phyloP scores from a whole-genome alignment of 2,329 filamentous ascomycete genomes.

The Pestalotiopsis sp. region DNA sequence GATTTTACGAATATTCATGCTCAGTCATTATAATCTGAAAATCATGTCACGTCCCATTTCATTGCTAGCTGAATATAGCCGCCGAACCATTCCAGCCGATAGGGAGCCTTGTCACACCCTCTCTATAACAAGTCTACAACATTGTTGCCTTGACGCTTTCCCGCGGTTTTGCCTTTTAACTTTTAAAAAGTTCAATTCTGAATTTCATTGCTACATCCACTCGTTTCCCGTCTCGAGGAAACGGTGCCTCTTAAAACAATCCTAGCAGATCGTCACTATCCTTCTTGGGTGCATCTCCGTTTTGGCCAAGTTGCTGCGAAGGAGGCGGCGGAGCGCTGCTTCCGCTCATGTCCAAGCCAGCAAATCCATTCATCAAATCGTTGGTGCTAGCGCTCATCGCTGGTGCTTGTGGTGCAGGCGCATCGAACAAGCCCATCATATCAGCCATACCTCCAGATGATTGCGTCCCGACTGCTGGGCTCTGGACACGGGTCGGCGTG shows the following conservation, averaged over 20 bases:
- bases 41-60: neutral
- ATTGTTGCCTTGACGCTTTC: neutral
- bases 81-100: neutral
- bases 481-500: slow-evolving; percentile 70
- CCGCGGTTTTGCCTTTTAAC: neutral
- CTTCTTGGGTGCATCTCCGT: slow-evolving; percentile 49
- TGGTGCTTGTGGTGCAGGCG: slow-evolving; percentile 52
- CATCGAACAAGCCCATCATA: slow-evolving; percentile 72
- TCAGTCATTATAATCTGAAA: neutral
- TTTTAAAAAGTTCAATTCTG: neutral
- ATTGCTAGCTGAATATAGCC: neutral
- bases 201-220: too few species aligned
- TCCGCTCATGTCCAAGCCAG: slow-evolving; percentile 73
- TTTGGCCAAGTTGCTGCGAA: slow-evolving; percentile 55
- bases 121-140: neutral
- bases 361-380: slow-evolving; percentile 90
- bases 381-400: slow-evolving; percentile 64
- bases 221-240: too few species aligned
- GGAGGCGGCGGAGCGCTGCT: slow-evolving; percentile 66
- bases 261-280: slow-evolving; percentile 64
- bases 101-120: neutral
- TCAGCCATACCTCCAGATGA: slow-evolving; percentile 56
- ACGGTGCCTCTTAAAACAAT: slow-evolving; percentile 45
- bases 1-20: neutral
- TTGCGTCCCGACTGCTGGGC: slow-evolving; percentile 49